These are phyloP conservation scores for Blastobotrys parvus DNA, from an alignment of 805 yeast species.

Conservation along the genomic window DNA sequence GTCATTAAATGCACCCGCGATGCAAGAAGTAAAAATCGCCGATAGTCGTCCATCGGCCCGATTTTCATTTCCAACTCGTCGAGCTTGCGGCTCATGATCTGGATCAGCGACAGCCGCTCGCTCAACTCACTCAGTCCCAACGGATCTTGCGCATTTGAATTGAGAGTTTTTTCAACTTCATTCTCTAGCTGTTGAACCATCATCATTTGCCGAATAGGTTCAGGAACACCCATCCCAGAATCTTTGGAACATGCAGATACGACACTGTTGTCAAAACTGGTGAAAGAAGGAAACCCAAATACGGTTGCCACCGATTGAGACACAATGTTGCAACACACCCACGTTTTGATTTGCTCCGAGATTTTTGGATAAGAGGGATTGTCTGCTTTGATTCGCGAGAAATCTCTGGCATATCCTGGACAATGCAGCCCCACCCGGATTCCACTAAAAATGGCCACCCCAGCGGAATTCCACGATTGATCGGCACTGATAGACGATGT, in stretches of 20 bases:
- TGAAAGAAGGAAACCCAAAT: slow-evolving; percentile 91
- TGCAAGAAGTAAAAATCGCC: slow-evolving; percentile 60
- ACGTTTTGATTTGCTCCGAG: slow-evolving; percentile 76
- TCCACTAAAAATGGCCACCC: slow-evolving; percentile 88
- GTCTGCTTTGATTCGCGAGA: slow-evolving; percentile 39
- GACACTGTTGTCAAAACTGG: slow-evolving; percentile 69
- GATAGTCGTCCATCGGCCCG: slow-evolving; percentile 47
- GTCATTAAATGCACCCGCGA: slow-evolving; percentile 78
- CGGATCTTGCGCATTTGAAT: slow-evolving; percentile 59
- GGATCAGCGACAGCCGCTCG: slow-evolving; percentile 68
- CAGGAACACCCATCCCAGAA: slow-evolving; percentile 41
- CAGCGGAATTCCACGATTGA: slow-evolving; percentile 91
- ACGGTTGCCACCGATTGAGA: slow-evolving; percentile 86
- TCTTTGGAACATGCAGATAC: slow-evolving; percentile 45
- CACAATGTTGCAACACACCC: slow-evolving; percentile 89
- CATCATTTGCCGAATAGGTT: slow-evolving; percentile 63
- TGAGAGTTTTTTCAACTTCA: slow-evolving; percentile 70
- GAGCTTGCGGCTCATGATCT: slow-evolving; percentile 60
- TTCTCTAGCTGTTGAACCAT: slow-evolving; percentile 81
- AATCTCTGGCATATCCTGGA: slow-evolving; percentile 51
- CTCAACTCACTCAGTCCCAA: slow-evolving; percentile 56
- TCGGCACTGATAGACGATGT: slow-evolving; percentile 93
- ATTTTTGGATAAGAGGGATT: slow-evolving; percentile 32
- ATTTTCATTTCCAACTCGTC: slow-evolving; percentile 58
- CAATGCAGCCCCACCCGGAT: slow-evolving; percentile 85